Percentiles rank a stretch among this genome's conserved stretches.
Evolutionary conservation across 1,284 basidiomycete genomes (phyloP).

Genomic region (Pseudozyma pruni): DNA sequence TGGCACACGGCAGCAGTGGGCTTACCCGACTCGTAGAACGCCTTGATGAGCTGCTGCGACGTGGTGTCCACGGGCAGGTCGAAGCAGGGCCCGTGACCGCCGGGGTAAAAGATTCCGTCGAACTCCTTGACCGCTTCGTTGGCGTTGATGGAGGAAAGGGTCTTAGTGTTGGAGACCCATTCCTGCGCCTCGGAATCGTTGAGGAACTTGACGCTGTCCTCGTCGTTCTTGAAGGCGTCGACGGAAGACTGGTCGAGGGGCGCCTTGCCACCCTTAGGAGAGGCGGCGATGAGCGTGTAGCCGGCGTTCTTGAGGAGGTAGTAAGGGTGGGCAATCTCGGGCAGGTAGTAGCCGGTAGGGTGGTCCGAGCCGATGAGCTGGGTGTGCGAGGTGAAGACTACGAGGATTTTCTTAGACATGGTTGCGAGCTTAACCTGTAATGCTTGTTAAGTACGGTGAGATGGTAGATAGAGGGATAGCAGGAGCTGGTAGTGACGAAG

Average conservation of each 20-base stretch:
- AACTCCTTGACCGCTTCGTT: constrained; percentile 71
- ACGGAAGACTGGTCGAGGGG: constrained; percentile 77
- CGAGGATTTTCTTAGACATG: constrained; percentile 71
- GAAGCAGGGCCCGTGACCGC: constrained; percentile 71
- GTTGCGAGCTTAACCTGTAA: neutral
- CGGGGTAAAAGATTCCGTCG: constrained; percentile 80
- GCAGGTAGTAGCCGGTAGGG: constrained; percentile 72
- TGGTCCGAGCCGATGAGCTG: constrained; percentile 74
- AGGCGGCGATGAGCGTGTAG: constrained; percentile 76
- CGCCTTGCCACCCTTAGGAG: constrained; percentile 78
- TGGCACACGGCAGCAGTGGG: constrained; percentile 60
- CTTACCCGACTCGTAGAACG: constrained; percentile 55
- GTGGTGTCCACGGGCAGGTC: constrained; percentile 54
- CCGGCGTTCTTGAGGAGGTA: constrained; percentile 74
- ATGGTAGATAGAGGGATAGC: no score
- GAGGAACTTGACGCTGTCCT: constrained; percentile 75
- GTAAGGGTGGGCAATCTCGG: constrained; percentile 81
- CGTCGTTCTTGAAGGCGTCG: constrained; percentile 73
- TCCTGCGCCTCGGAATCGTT: constrained; percentile 73
- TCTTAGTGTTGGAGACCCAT: constrained; percentile 74
- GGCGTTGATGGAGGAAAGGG: constrained; percentile 73
- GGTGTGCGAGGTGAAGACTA: constrained; percentile 79
- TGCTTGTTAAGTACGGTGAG: no score
- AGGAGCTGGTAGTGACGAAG: no score
- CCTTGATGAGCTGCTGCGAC: constrained; percentile 48